Base-by-base conservation (phyloP, 2,329 filamentous ascomycete genomes). In the Alternaria gansuensis region DNA sequence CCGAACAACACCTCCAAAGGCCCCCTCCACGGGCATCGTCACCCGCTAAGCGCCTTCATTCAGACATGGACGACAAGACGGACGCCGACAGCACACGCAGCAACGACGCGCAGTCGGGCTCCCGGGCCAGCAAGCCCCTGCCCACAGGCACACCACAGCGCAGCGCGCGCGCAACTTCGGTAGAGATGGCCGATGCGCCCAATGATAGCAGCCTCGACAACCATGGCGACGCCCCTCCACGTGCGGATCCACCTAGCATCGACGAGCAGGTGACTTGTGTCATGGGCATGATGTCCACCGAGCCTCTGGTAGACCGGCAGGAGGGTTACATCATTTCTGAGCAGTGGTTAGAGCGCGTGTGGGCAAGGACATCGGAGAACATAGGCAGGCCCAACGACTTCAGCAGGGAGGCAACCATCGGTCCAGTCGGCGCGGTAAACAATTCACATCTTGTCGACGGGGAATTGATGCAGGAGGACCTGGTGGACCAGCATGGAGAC, bases 231-330 rank as follows among this genome's bases (percentile, higher is more conserved):
- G 57, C 60, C 24, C 28, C 62, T 2, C 58, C 62, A 37, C 48
- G 63, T n/a, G 40, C 59, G 24, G 64, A 72, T 31, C 52, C 75
- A 8, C 75, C 75, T 14, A 71, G 59, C 59, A 63, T 78, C 62
- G 88, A 91, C 65, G 84, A 87, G 46, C 94, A 97, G 76, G 88
- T 97, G 58, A 85, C 84, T 57, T 87, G 87, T 36, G 91, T 97
- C 50, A 84, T 86, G 68, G 82, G 83, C 31, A 78, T 93, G 26
- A 76, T 85, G 26, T 79, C 84, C 66, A 75, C 73, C 68, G 82
- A 85, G 7, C 75, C 88, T n/a, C 78, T 86, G 39, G 51, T 59
- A 58, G 90, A 93, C 62, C 89, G 89, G n/a, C 86, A 91, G 58
- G 84, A 87, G 54, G 91, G 89, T 13, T 97, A 89, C 69, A 79